Evolutionary conservation across 495 filamentous ascomycete species (phyloP), one percentile per base, ranked within the genome.

Genomic region (Talaromyces stipitatus): DNA sequence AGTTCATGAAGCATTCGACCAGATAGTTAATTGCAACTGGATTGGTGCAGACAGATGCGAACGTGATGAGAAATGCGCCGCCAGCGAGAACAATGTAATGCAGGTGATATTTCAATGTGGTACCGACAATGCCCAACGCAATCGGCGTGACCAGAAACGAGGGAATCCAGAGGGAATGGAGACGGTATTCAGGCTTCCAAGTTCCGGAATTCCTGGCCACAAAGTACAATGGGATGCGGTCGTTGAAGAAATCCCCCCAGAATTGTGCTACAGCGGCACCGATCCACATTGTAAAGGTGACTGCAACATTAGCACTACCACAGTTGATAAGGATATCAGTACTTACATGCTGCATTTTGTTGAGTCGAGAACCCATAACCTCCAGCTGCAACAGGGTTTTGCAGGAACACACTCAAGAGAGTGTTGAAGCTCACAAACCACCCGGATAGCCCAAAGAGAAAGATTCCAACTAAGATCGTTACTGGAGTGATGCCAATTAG

Each of bases 141-240:
- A 77, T 69, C 0, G 78, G 78, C 33, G 74, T 72, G 9, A 76
- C 56, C n/a, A 80, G 59, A 14, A 76, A 58, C 46, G 69, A 69
- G 2, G 77, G 70, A 2, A 76, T 29, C 71, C 72, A 76, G 2
- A 80, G 69, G n/a, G 69, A 66, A 55, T 79, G 70, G 3, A 80
- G 67, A 6, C 78, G 68, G 61, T 78, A 82, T 50, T 81, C 79
- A 10, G 78, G 77, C 51, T 74, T 75, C 79, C 79, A 81, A 27
- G 59, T 64, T 9, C 76, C 74, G 22, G 68, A 64, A 51, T 69
- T 66, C 7, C 67, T 68, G 0, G 59, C 53, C 7, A 66, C 68
- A 18, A 75, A 56, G 45, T 64, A 69, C 7, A 81, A 64, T 0
- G 78, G 76, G 22, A 81, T 53, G 0, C 70, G 67, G 55, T 81